phyloP scores from a whole-genome alignment of 139 green algal genomes.

The Chlamydomonas sp. region DNA sequence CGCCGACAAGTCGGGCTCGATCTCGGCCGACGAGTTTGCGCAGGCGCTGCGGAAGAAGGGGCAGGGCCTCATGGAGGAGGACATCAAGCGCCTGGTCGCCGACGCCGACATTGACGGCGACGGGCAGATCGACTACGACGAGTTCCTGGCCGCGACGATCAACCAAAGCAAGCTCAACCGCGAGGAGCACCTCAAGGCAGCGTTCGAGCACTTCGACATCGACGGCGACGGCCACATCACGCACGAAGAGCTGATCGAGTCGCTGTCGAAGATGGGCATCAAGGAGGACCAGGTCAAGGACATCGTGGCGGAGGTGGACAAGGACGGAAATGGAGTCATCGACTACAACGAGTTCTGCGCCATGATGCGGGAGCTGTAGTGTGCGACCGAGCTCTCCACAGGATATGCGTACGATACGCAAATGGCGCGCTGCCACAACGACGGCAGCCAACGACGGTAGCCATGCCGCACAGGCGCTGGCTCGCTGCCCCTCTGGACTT shows the following conservation, averaged over 20 bases:
- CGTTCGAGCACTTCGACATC: conserved; percentile 70
- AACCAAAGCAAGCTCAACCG: conserved; percentile 64
- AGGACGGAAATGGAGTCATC: conserved; percentile 35
- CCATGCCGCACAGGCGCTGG: too few relatives aligned
- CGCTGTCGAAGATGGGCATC: conserved; percentile 16
- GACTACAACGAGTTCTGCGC: conserved; percentile 73
- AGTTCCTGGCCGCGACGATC: conserved; percentile 80
- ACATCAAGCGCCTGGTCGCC: conserved; percentile 27
- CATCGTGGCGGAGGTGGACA: conserved; percentile 58
- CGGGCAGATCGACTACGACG: conserved; percentile 34
- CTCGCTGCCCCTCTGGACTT: too few relatives aligned
- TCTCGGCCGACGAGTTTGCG: conserved; percentile 83
- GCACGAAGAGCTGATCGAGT: conserved; percentile 46
- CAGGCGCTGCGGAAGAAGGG: conserved; percentile 34
- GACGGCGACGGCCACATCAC: conserved; percentile 65
- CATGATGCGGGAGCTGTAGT: conserved; percentile 61
- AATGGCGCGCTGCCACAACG: too few relatives aligned
- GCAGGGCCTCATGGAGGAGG: conserved; percentile 20
- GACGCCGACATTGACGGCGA: conserved; percentile 26
- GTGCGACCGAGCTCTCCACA: too few relatives aligned
- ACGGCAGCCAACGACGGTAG: too few relatives aligned
- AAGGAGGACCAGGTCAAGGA: conserved; percentile 26
- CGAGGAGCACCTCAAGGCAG: conserved; percentile 60
- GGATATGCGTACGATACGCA: too few relatives aligned
- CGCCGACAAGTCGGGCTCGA: conserved; percentile 79